Base-by-base conservation (phyloP, 352 stramenopile genomes). In the Globisporangium solare region DNA sequence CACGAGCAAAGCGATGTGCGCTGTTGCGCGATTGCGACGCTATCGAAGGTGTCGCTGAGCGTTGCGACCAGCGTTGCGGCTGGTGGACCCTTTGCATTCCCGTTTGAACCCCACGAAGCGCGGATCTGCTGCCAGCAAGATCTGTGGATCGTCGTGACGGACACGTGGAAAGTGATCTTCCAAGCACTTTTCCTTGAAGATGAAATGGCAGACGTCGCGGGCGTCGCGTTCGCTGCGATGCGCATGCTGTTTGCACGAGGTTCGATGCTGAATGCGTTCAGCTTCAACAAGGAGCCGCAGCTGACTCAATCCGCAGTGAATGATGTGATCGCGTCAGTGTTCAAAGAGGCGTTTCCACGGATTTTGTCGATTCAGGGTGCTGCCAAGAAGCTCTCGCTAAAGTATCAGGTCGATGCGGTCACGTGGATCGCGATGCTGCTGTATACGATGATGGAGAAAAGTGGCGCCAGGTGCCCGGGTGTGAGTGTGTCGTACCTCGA, bases 111-210 rank as follows among this genome's bases (percentile, higher is more conserved):
- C 6, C 79, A 94, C 50, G 84, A 94, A 54, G 75, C 84, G 3
- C 75, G 84, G 40, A 81, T 89, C 55, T 82, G 84, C 47, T 88
- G 76, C 54, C 84, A 92, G 53, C 84, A 94, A 67, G 82, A 94
- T 51, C 59, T 90, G 4, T 83, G 78, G 67, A 89, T 71, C 14
- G 71, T 94, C 31, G 70, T 90, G 21, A 72, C 70, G 7, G 84
- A 94, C 64, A 82, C 83, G 20, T 92, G 83, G 81, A 92, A 91
- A 56, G 56, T 92, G 53, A 86, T 90, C 60, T 84, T 88, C 50
- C 80, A 92, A 43, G 73, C 76, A 15, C 55, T 89, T 7, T 68
- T 74, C 1, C 57, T 76, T 20, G 35, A 39, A 1, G 0, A 17
- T 7, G 50, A 45, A 70, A 46, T 32, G 43, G 51, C 40, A 0